Evolutionary conservation across 345 rosid genomes (phyloP).

Genomic region (Eucalyptus paniculata): DNA sequence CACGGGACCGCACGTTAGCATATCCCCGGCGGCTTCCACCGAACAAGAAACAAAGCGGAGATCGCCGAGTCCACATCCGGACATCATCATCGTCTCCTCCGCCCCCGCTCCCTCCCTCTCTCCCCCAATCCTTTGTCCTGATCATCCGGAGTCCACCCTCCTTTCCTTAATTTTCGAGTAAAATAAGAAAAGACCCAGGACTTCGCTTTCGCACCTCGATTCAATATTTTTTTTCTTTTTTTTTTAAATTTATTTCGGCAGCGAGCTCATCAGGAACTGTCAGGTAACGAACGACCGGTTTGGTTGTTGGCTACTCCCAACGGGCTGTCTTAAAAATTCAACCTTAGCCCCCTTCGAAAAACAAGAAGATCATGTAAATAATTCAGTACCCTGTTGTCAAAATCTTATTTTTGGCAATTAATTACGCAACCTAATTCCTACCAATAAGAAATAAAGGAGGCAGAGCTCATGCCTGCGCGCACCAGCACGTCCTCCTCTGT

Average conservation of each 20-base stretch:
- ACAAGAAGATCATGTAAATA: not conserved
- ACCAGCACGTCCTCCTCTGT: not conserved
- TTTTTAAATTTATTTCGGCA: not conserved
- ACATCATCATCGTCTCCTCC: not conserved
- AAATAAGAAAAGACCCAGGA: not conserved
- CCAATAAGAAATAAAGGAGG: not conserved
- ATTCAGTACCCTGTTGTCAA: not conserved
- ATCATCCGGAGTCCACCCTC: not conserved
- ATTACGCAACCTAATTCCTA: not conserved
- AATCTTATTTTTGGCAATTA: not conserved
- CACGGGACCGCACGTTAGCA: not conserved
- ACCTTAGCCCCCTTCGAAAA: not conserved
- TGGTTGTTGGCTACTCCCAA: not conserved
- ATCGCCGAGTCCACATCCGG: not conserved
- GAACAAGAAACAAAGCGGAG: not conserved
- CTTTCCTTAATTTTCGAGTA: not conserved
- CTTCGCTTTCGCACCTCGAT: not conserved
- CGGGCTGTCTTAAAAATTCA: not conserved
- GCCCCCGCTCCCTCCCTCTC: not conserved
- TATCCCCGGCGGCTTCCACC: not conserved
- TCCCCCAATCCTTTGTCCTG: not conserved
- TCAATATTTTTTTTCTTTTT: not conserved
- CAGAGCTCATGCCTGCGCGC: not conserved
- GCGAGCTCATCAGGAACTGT: not conserved
- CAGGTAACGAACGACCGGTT: constrained; percentile 5